Base-by-base conservation (phyloP, 192 early-diverging fungal genomes). In the Coemansia guatemalensis region DNA sequence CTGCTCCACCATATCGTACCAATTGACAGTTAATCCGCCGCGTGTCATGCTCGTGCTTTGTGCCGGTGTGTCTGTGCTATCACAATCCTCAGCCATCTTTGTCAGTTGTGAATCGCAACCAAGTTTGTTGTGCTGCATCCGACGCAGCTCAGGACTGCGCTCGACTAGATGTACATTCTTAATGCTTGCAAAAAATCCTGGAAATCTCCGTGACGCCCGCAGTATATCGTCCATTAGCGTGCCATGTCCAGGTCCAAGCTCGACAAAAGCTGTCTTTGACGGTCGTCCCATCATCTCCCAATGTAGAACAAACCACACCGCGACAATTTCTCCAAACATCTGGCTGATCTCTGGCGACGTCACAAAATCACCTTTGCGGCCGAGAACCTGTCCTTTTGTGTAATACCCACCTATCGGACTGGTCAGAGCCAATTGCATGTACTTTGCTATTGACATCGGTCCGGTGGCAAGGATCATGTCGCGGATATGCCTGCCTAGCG, bases 281-380 rank as follows among this genome's bases (percentile, higher is more conserved):
- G 90, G 90, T 29, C 82, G 73, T 12, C 90, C 91, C 53, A 68
- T 29, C 56, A 58, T 59, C 53, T 89, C 82, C 95, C 95, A 97
- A 52, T 92, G 87, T 14, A 89, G 73, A 20, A 94, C 77, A 58
- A 91, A 92, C 93, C 94, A 97, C 5, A 99, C 85, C 9, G 89
- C 95, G 39, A 96, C 67, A 3, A 97, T 54, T 87, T 96, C 96
- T 30, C 97, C 95, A 89, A 97, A 99, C 88, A 97, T 92, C 82
- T 99, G 95, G 69, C 88, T 91, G 70, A 99, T 95, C 73, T 99
- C 97, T 4, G 97, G 97, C 8, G 92, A 94, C 5, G 97, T 99
- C 18, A 89, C 88, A 82, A 99, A 99, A 65, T 99, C 97, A 14
- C 95, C 95, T 57, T 90, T 57, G 11, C 68, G 64, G 18, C 97